These are phyloP conservation scores for Psilocybe subaeruginosa DNA, from an alignment of 768 basidiomycete species.

Conservation along the genomic window DNA sequence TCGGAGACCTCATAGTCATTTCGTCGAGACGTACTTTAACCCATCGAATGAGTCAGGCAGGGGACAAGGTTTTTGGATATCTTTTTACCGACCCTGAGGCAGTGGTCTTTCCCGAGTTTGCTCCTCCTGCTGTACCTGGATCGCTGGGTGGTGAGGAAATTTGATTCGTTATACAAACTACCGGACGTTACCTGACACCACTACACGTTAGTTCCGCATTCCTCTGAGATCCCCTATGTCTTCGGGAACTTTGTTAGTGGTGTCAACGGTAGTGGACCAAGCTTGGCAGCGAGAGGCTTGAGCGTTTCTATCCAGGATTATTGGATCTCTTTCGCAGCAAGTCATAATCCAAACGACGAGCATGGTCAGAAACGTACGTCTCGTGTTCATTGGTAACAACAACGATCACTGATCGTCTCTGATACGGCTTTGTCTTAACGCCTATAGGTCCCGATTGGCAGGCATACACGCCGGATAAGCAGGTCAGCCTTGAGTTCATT, in stretches of 20 bases:
- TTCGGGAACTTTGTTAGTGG: slow-evolving; percentile 25
- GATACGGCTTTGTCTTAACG: too few species aligned
- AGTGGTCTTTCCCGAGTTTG: neutral
- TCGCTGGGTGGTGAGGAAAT: slow-evolving; percentile 26
- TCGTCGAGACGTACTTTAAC: slow-evolving; percentile 27
- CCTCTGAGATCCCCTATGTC: slow-evolving; percentile 30
- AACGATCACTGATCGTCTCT: too few species aligned
- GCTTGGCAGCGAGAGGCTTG: neutral
- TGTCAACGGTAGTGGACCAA: slow-evolving; percentile 1
- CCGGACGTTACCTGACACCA: neutral
- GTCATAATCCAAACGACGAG: neutral
- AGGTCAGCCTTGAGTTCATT: too few species aligned
- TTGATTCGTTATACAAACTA: too few species aligned
- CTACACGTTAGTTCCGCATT: neutral
- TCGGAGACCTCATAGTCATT: slow-evolving; percentile 32
- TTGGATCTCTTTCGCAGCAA: slow-evolving; percentile 4
- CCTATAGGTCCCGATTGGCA: too few species aligned
- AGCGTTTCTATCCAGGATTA: neutral
- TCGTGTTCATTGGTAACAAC: too few species aligned
- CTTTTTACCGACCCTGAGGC: slow-evolving; percentile 35
- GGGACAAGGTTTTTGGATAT: slow-evolving; percentile 39
- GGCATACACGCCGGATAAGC: too few species aligned
- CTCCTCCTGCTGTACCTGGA: slow-evolving; percentile 21
- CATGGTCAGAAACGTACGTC: neutral
- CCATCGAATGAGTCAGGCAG: slow-evolving; percentile 35